These are phyloP conservation scores for Pseudoperonospora humuli DNA, from an alignment of 352 stramenopile species.

Conservation along the genomic window DNA sequence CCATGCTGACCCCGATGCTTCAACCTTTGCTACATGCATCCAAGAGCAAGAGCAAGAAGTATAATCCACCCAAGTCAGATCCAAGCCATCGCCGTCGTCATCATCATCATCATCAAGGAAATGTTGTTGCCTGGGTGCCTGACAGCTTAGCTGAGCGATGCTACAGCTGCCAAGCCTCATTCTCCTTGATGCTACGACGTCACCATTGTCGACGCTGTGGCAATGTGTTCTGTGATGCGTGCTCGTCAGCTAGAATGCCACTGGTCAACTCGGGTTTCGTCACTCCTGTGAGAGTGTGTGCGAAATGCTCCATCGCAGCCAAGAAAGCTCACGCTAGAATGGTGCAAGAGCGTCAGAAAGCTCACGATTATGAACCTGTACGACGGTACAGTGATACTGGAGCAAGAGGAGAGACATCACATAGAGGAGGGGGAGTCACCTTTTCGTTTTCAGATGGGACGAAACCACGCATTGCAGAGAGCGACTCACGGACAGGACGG, in stretches of 20 bases:
- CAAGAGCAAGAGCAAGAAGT: neutral
- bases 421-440: constrained; percentile 1
- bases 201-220: constrained; percentile 86
- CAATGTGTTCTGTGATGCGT: constrained; percentile 87
- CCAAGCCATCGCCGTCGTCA: constrained; percentile 21
- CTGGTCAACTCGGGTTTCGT: constrained; percentile 59
- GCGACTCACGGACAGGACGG: neutral
- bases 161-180: constrained; percentile 56
- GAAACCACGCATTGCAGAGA: constrained; percentile 5
- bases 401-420: neutral
- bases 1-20: constrained; percentile 6
- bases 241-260: constrained; percentile 72
- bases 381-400: constrained; percentile 27
- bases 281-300: constrained; percentile 71
- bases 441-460: constrained; percentile 14
- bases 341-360: constrained; percentile 49
- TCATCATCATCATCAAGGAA: constrained; percentile 20
- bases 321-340: constrained; percentile 64
- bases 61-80: constrained; percentile 10
- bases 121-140: constrained; percentile 70
- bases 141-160: constrained; percentile 73
- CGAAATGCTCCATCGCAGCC: constrained; percentile 64
- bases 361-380: constrained; percentile 7
- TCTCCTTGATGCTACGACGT: constrained; percentile 67
- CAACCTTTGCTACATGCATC: neutral